Conservation (phyloP, 805 yeast species). For the Candida ovalis region DNA sequence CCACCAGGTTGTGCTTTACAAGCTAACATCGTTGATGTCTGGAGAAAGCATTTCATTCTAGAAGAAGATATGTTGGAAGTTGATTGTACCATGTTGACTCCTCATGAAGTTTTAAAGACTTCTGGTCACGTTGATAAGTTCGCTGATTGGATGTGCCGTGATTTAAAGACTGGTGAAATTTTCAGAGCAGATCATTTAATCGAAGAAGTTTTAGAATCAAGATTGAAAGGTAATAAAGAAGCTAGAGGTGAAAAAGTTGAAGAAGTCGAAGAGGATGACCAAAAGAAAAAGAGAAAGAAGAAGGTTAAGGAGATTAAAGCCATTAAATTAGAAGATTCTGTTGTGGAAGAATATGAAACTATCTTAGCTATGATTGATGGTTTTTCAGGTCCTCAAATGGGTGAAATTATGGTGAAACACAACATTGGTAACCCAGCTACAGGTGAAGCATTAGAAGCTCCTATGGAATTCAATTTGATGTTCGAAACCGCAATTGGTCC, state of each 20-base stretch:
- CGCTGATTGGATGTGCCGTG: slow-evolving; percentile 99
- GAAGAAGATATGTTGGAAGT: slow-evolving; percentile 99
- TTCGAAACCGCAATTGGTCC: slow-evolving; percentile 99
- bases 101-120: slow-evolving; percentile 95
- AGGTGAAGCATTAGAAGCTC: slow-evolving; percentile 80
- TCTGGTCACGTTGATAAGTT: slow-evolving; percentile 99
- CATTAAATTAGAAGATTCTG: slow-evolving; percentile 77
- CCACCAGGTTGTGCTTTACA: slow-evolving; percentile 99
- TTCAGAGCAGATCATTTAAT: slow-evolving; percentile 98
- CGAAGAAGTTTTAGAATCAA: slow-evolving; percentile 94
- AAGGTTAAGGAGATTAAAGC: slow-evolving; percentile 94
- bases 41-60: slow-evolving; percentile 96
- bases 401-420: slow-evolving; percentile 78
- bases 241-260: slow-evolving; percentile 83
- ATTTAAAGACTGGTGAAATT: slow-evolving; percentile 92
- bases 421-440: slow-evolving; percentile 90
- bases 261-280: slow-evolving; percentile 63
- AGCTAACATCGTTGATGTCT: slow-evolving; percentile 87
- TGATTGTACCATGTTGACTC: slow-evolving; percentile 97
- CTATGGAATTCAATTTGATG: slow-evolving; percentile 96
- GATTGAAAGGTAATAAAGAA: slow-evolving; percentile 94
- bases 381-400: slow-evolving; percentile 87
- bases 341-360: slow-evolving; percentile 75
- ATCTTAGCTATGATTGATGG: slow-evolving; percentile 95
- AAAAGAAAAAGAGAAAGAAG: slow-evolving; percentile 90